Conservation (phyloP, 2,329 filamentous ascomycete genomes). For the Scytalidium lignicola region DNA sequence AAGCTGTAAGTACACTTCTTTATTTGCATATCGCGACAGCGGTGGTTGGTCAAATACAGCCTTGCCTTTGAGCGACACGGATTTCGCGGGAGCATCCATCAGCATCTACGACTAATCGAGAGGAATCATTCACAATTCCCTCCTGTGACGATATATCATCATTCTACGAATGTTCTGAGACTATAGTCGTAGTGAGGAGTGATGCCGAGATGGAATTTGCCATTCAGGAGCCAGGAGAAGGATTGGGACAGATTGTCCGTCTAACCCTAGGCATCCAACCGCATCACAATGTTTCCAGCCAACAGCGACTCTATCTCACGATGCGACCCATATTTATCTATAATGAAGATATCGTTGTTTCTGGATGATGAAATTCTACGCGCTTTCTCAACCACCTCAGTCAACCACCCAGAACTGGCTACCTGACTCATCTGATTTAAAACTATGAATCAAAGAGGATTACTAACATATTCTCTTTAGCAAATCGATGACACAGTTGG, state of each 20-base stretch:
- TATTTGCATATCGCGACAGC: slow-evolving; percentile 2
- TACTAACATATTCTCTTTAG: slow-evolving; percentile 42
- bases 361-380: not conserved
- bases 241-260: too few species aligned
- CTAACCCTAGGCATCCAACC: not conserved
- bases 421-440: not conserved
- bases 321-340: not conserved
- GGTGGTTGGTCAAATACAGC: not conserved
- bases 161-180: too few species aligned
- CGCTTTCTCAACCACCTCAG: too few species aligned
- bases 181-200: too few species aligned
- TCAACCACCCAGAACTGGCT: not conserved
- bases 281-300: not conserved
- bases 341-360: not conserved
- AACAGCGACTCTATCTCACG: not conserved
- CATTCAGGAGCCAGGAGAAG: too few species aligned
- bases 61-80: not conserved
- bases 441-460: slow-evolving; percentile 1
- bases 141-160: too few species aligned
- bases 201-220: too few species aligned
- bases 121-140: too few species aligned
- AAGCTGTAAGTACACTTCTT: slow-evolving; percentile 65
- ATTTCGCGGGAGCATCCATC: not conserved
- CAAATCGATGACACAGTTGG: slow-evolving; percentile 96
- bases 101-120: too few species aligned